phyloP scores from a whole-genome alignment of 805 yeast genomes.

The Candida hungchunana region DNA sequence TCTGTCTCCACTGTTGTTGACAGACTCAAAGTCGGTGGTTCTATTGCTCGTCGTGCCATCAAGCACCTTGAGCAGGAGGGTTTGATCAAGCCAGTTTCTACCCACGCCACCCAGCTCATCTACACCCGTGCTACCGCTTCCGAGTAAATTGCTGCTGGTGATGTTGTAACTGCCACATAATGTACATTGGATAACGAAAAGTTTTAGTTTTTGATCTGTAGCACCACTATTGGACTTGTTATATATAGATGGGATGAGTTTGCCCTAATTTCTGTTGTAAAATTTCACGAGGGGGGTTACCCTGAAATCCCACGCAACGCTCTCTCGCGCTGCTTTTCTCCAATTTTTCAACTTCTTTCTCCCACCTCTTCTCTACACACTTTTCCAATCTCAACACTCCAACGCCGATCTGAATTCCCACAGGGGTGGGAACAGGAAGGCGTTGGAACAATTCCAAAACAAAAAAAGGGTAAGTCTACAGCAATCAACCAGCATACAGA shows the following conservation, averaged over 20 bases:
- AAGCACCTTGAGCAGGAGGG: slow-evolving; percentile 94
- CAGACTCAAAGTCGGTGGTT: slow-evolving; percentile 99
- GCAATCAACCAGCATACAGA: background rate
- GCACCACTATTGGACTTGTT: too few relatives aligned
- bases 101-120: slow-evolving; percentile 95
- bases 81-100: slow-evolving; percentile 87
- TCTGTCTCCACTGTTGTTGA: slow-evolving; percentile 98
- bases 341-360: too few relatives aligned
- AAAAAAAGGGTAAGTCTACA: slow-evolving; percentile 5
- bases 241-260: slow-evolving; percentile 22
- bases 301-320: too few relatives aligned
- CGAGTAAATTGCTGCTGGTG: slow-evolving; percentile 36
- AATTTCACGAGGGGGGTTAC: too few relatives aligned
- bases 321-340: too few relatives aligned
- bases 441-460: too few relatives aligned
- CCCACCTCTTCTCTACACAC: too few relatives aligned
- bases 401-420: too few relatives aligned
- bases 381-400: too few relatives aligned
- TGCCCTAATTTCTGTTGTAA: too few relatives aligned
- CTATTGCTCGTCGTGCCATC: slow-evolving; percentile 97
- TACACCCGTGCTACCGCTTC: slow-evolving; percentile 80
- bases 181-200: slow-evolving; percentile 29
- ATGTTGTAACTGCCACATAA: slow-evolving; percentile 10
- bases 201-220: too few relatives aligned
- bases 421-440: too few relatives aligned